Base-by-base conservation (phyloP, 495 filamentous ascomycete species). In the Parachaetomium inaequale region DNA sequence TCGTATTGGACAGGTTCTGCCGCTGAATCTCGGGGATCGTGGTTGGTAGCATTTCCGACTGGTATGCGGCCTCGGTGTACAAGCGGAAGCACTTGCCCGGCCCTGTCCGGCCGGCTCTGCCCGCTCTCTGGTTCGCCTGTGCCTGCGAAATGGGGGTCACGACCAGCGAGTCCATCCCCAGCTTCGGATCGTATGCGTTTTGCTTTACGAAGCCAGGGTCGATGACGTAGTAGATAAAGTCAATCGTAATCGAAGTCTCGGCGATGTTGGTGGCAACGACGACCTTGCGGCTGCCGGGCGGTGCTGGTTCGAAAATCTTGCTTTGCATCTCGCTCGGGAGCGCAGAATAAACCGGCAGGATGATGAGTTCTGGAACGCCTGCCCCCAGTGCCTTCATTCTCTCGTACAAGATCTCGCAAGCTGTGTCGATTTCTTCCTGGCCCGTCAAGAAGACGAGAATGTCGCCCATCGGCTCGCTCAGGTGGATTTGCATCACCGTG, bases 261-360 rank as follows among this genome's bases (percentile, higher is more conserved):
- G 94, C 94, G 69, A 99, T 99, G 66, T 99, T 99, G 19, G 94
- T 99, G 3, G 94, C 95, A 72, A 99, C 96, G 53, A 99, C 90
- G 17, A 97, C 92, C 75, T 99, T 99, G 56, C 94, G 82, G 47
- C 85, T 88, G 38, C 94, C 94, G 19, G 87, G 83, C 7, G 93
- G 91, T 21, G 95, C 89, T 17, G 93, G 92, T 26, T 98, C 94
- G 71, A 99, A 99, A 51, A 98, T 95, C 61, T 81, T 84, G 69
- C 89, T 93, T 69, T 97, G 94, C 82, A 96, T 92, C 76, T 99
- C 94, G 68, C 86, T 91, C 0, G 93, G 93, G 36, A 97, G 81
- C 3, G 91, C 89, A 40, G 91, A 93, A 72, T 99, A 99, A 32
- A 99, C 93, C 3, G 94, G 95, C 12, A 98, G 79, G 64, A 99